Base-by-base conservation (phyloP, 2,329 filamentous ascomycete species). In the Ceratocystis albifundus region DNA sequence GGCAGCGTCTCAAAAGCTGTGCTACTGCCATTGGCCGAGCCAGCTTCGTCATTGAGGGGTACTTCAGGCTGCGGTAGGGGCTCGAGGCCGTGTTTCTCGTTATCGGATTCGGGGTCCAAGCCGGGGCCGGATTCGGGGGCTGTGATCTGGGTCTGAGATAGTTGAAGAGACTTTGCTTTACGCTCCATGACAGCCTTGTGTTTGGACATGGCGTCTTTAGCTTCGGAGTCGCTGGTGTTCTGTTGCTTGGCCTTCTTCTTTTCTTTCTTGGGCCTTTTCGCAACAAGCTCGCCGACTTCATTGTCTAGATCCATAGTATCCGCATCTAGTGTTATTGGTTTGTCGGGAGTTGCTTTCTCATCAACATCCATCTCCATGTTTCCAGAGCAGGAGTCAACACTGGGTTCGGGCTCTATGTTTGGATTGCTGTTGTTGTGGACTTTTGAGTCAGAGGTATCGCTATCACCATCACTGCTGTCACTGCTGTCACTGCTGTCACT, bases 1-100 rank as follows among this genome's bases (percentile, higher is more conserved):
- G 93, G 93, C 2, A 96, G 79, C 0, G 88, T 88, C 36, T 90
- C 87, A 74, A 90, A 91, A 20, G 59, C 10, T 17, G 61, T n/a
- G n/a, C 82, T 82, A 1, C 87, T 84, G 65, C 81, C 80, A 63
- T 82, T 80, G 1, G 78, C 77, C 36, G 82, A 76, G 59, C 85
- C 81, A 63, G 82, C 80, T 0, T 78, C 77, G 44, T 82, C 77
- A 59, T 85, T 81, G 0, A 80, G 77, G 0, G 84, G 79, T 0
- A 82, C 83, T 41, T 82, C 82, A 12, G 89, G 91, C 70, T 96
- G 91, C 6, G 91, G 91, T 22, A 96, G 79, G 5, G 90, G 91
- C 66, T 88, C 85, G 0, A 97, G 79, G 25, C 89, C 90, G 73
- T 91, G 86, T 2, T 86, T 73, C 71, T 84, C 80, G 3, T 71